These are phyloP conservation scores for Suillus occidentalis DNA, from an alignment of 768 basidiomycete genomes.

Conservation along the genomic window DNA sequence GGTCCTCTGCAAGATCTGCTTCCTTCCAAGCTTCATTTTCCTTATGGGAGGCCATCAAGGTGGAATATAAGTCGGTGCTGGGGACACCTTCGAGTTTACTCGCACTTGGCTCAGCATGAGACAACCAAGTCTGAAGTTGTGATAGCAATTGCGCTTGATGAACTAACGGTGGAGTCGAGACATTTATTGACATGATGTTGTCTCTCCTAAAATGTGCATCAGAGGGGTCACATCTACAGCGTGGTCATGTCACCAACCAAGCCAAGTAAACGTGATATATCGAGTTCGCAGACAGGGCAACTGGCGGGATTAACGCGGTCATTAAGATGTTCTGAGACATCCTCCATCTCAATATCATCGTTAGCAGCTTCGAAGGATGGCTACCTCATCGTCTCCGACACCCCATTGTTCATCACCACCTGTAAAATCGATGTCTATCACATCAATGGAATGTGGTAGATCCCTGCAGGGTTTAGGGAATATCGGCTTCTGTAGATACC, in stretches of 20 bases:
- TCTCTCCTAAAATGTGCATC: constrained; percentile 39
- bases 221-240: constrained; percentile 8
- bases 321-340: constrained; percentile 16
- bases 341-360: constrained; percentile 25
- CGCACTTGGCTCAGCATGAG: not conserved
- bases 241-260: constrained; percentile 28
- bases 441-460: not conserved
- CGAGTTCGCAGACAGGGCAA: constrained; percentile 29
- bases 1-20: constrained; percentile 55
- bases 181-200: constrained; percentile 59
- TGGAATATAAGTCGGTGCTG: constrained; percentile 55
- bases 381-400: constrained; percentile 70
- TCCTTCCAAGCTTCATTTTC: constrained; percentile 87
- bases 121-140: constrained; percentile 3
- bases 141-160: not conserved
- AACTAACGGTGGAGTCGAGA: constrained; percentile 37
- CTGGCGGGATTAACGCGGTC: constrained; percentile 3
- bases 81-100: constrained; percentile 1
- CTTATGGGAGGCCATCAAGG: constrained; percentile 87
- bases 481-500: not conserved
- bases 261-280: constrained; percentile 11
- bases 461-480: not conserved
- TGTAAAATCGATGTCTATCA: not conserved
- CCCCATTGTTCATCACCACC: constrained; percentile 54
- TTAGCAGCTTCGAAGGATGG: constrained; percentile 33